Evolutionary conservation across 192 early-diverging fungal species (phyloP), one percentile per base, ranked within the genome.

Genomic region (Entomortierella lignicola): DNA sequence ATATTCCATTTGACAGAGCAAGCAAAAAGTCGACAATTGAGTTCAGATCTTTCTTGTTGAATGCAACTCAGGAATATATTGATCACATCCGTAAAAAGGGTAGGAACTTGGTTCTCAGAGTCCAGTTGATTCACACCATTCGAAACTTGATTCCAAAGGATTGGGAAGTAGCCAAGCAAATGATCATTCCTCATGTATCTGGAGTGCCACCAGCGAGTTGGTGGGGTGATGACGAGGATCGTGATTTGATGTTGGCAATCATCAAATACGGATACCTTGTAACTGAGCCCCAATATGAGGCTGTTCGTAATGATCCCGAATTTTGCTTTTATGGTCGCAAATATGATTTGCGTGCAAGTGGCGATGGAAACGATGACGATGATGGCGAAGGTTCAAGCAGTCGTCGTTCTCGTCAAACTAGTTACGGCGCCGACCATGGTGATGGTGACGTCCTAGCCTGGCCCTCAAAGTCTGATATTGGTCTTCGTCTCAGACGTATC

Each of bases 201-300:
- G 83, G 83, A 20, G 63, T 77, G n/a, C 88, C 85, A 26, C 89
- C 89, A 31, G 82, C 80, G 7, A 51, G 63, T 11, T 91, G 90
- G 90, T 96, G 94, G 94, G 92, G 92, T 31, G 96, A 86, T 13
- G 81, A 89, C 29, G 90, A 95, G 80, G 94, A 96, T 60, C 88
- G 91, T 23, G 92, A 95, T 79, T 54, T 96, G 51, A 67, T 96
- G 62, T 79, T 94, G 48, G 93, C 93, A 6, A 92, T 94, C 25
- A 86, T 85, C 66, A 91, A 90, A 64, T 84, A 94, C 66, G 94
- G 94, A n/a, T 96, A 96, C 69, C 63, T 79, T 23, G 75, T 79
- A 7, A 79, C 75, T 0, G 75, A 79, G 20, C 75, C 75, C 18
- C 75, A 79, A 39, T 79, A 79, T 26, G 67, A 79, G 25, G 82